phyloP scores from a whole-genome alignment of 192 early-diverging fungal species.

The Backusella morwellensis region DNA sequence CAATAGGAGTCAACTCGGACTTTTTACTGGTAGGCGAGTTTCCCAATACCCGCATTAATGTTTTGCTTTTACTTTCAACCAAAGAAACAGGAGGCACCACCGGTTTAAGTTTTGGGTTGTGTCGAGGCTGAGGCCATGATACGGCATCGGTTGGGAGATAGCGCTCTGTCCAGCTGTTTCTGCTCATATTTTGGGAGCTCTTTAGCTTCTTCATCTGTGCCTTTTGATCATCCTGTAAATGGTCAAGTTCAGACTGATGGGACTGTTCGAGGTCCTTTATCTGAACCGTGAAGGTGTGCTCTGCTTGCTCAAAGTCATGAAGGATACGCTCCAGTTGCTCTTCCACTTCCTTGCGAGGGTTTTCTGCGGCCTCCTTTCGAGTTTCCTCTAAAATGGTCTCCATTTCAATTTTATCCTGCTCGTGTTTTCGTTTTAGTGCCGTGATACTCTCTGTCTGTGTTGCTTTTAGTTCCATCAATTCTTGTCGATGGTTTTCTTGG shows the following conservation, averaged over 20 bases:
- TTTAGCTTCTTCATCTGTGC: constrained; percentile 20
- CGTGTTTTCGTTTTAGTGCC: constrained; percentile 17
- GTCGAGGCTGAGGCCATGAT: constrained; percentile 35
- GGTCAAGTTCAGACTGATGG: constrained; percentile 20
- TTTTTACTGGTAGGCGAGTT: background rate
- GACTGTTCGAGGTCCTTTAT: constrained; percentile 29
- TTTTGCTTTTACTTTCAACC: constrained; percentile 16
- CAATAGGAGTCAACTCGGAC: constrained; percentile 13
- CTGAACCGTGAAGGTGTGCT: constrained; percentile 25
- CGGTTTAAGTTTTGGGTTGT: constrained; percentile 10
- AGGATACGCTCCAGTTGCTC: constrained; percentile 31
- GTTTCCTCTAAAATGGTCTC: constrained; percentile 18
- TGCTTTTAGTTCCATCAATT: constrained; percentile 10
- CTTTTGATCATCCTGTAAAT: constrained; percentile 21
- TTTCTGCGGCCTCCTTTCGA: background rate
- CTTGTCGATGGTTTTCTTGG: constrained; percentile 10
- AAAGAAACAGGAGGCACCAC: background rate
- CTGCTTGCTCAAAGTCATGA: constrained; percentile 30
- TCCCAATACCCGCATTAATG: background rate
- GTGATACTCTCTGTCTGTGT: constrained; percentile 11
- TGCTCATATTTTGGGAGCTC: background rate
- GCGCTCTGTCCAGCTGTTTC: constrained; percentile 14
- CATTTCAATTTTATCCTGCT: constrained; percentile 23
- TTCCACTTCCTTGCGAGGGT: constrained; percentile 13
- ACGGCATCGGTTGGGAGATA: constrained; percentile 32